Evolutionary conservation across 1,284 basidiomycete genomes (phyloP), one percentile per base, ranked within the genome.

Genomic region (Ceratobasidium sp.): DNA sequence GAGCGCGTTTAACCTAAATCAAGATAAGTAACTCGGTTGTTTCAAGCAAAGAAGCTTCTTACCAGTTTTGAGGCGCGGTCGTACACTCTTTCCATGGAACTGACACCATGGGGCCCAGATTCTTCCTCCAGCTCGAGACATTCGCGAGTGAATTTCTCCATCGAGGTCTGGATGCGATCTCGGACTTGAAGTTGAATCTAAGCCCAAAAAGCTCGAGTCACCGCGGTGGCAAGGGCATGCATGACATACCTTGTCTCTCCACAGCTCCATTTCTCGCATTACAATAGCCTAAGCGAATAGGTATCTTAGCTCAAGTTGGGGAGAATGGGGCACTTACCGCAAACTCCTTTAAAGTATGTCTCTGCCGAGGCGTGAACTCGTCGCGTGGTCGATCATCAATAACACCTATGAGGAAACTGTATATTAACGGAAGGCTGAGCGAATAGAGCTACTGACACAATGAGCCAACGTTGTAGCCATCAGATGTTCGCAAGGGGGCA

Each of bases 211-310:
- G 16, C 36, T 39, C 16, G 39, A 28, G 6, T 53, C 18, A 12
- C 5, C 23, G 34, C 36, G 43, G 12, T 14, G 3, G 23, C 34
- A 39, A 58, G 4, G 34, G n/a, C 6, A 45, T 28, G 43, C 8
- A 45, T 18, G 18, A 18, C 43, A n/a, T 45, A 92, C 91, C 85
- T 96, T 96, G 80, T 98, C 96, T 74, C 92, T 85, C 93, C 94
- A 96, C 1, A 98, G 82, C 80, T 97, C 96, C 88, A 98, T 90
- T 81, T 98, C 96, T 53, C 96, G 88, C 91, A 97, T 94, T n/a
- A 92, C 90, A 70, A 98, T 90, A 4, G 92, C 91, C 85, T 88
- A n/a, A 73, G 55, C n/a, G 18, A 26, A 78, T 30, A 14, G 48
- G 14, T 48, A 21, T 32, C 23, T 4, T 28, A 58, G n/a, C 5